Base-by-base conservation (phyloP, 2,329 filamentous ascomycete genomes). In the Calonectria honghensis region DNA sequence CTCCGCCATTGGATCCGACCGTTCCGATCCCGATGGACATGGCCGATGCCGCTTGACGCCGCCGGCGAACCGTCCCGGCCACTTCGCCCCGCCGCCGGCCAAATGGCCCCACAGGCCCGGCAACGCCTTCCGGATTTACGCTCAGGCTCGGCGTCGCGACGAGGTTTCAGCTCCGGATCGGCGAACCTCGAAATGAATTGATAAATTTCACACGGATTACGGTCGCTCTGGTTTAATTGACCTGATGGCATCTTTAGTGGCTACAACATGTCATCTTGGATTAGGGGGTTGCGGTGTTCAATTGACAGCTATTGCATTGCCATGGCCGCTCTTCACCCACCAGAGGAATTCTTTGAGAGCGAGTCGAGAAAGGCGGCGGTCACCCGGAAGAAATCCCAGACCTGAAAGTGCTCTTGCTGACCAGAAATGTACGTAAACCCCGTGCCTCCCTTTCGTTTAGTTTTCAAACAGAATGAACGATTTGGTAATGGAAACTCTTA, bases 21-120 rank as follows among this genome's bases (percentile, higher is more conserved):
- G 29, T 66, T 66, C 69, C 69, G 69, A n/a, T 39, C 4, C 18
- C 16, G 57, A 27, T 63, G 32, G 29, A 20, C n/a, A 39, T 31
- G 13, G 51, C 70, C 64, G 70, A 72, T 63, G 64, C 52, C 64
- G 63, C 70, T 67, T 35, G 41, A 37, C 63, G 70, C 70, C 70
- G 70, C 52, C 70, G 70, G 70, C 70, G 70, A 72, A 72, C 41
- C 31, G 69, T 32, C 39, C 70, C 70, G 52, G 64, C 41, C 41
- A 4, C 9, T 16, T 72, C 29, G 63, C 70, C 70, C 70, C 52
- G 70, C 70, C 70, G 70, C 64, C 70, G 64, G 70, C 69, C 69
- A 67, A 35, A 11, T 52, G 41, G 54, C 54, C 45, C 57, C 68
- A 51, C 57, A 63, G 18, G 31, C 6, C 52, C 70, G 64, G 70